phyloP scores from a whole-genome alignment of 1,139 yeast species.

The Debaryomyces sp. region DNA sequence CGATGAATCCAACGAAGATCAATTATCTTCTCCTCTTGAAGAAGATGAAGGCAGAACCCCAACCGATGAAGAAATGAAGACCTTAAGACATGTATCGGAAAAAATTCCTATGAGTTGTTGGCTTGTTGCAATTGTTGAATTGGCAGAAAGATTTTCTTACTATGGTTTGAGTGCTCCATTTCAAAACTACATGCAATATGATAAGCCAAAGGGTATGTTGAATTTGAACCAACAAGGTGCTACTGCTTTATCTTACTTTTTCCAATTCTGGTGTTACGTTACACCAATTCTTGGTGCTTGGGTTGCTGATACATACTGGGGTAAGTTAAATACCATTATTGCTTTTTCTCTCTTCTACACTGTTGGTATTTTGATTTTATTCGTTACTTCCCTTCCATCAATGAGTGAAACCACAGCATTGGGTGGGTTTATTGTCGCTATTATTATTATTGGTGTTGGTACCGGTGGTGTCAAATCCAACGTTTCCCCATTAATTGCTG shows the following conservation, averaged over 20 bases:
- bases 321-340: conserved; percentile 71
- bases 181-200: conserved; percentile 74
- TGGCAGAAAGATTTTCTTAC: conserved; percentile 83
- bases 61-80: conserved; percentile 40
- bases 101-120: conserved; percentile 54
- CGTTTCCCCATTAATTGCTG: conserved; percentile 78
- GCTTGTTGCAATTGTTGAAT: conserved; percentile 77
- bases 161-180: conserved; percentile 78
- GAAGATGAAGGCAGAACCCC: conserved; percentile 36
- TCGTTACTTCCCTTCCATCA: conserved; percentile 71
- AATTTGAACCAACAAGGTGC: conserved; percentile 66
- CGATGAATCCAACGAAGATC: background rate
- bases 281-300: conserved; percentile 82
- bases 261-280: conserved; percentile 82
- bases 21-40: conserved; percentile 5
- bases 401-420: conserved; percentile 51
- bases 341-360: conserved; percentile 62
- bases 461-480: conserved; percentile 85
- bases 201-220: conserved; percentile 61
- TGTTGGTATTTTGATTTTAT: conserved; percentile 63
- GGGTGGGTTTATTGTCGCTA: conserved; percentile 61
- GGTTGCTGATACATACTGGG: conserved; percentile 73
- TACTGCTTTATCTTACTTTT: conserved; percentile 72
- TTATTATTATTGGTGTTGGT: conserved; percentile 72
- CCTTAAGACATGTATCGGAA: conserved; percentile 46